Evolutionary conservation across 2,329 filamentous ascomycete species (phyloP), one percentile per base, ranked within the genome.

Genomic region (Simplicillium aogashimaense): DNA sequence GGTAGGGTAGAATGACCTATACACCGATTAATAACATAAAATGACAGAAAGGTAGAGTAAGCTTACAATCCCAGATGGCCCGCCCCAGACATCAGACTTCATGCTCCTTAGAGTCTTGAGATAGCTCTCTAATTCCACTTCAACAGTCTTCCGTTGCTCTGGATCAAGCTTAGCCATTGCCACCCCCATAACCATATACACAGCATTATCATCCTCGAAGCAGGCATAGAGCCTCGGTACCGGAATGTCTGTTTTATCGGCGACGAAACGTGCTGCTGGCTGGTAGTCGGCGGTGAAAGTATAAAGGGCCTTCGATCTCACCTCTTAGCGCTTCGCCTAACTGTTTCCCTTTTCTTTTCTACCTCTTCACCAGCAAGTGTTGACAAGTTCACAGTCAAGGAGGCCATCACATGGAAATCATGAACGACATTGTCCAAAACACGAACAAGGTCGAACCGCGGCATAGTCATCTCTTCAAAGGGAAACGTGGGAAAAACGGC

Each of bases 241-340:
- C 2, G 45, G 47, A 34, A 51, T 47, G 18, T 45, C 18, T 7
- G 49, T 50, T 4, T 48, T 43, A 2, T 48, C 39, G 5, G 45
- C 32, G 14, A 51, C 29, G 15, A 47, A 50, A 51, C 13, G 9
- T n/a, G n/a, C n/a, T n/a, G n/a, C n/a, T n/a, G n/a, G n/a, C n/a
- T n/a, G n/a, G n/a, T n/a, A n/a, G n/a, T n/a, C n/a, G n/a, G n/a
- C n/a, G n/a, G n/a, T n/a, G n/a, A n/a, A n/a, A n/a, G n/a, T n/a
- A n/a, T n/a, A n/a, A n/a, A n/a, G n/a, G n/a, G n/a, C n/a, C n/a
- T n/a, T n/a, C n/a, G n/a, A n/a, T n/a, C n/a, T n/a, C n/a, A n/a
- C n/a, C n/a, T n/a, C n/a, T n/a, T n/a, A n/a, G n/a, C n/a, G n/a
- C n/a, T n/a, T n/a, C n/a, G n/a, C n/a, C n/a, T n/a, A n/a, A n/a